These are phyloP conservation scores for Arachnopeziza araneosa DNA, from an alignment of 2,329 filamentous ascomycete species.

Conservation along the genomic window DNA sequence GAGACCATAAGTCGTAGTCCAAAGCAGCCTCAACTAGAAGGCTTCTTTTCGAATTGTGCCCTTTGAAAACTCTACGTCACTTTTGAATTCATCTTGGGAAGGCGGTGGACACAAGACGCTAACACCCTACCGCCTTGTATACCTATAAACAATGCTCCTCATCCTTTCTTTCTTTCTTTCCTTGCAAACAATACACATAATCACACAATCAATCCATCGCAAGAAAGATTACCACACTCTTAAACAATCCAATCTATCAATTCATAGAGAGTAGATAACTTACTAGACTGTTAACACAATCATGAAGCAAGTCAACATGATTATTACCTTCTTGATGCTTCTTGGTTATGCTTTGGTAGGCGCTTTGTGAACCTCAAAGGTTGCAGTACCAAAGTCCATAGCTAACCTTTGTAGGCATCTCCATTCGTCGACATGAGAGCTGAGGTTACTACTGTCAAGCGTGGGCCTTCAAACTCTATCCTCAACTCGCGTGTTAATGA, in stretches of 20 bases:
- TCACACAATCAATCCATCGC: too few species aligned
- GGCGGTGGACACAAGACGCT: too few species aligned
- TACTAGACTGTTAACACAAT: not conserved
- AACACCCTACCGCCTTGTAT: too few species aligned
- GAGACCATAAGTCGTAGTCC: too few species aligned
- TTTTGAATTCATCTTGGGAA: too few species aligned
- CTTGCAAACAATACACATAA: too few species aligned
- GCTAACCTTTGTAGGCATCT: not conserved
- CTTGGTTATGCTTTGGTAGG: not conserved
- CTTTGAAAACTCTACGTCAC: too few species aligned
- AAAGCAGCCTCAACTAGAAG: too few species aligned
- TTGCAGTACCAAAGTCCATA: not conserved
- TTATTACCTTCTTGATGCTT: not conserved
- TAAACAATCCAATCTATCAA: not conserved
- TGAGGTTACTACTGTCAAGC: not conserved
- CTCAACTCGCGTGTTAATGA: not conserved
- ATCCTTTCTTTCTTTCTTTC: too few species aligned
- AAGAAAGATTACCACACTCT: not conserved
- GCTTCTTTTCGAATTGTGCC: too few species aligned
- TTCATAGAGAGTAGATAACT: not conserved
- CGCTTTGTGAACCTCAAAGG: not conserved
- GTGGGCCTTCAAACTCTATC: not conserved
- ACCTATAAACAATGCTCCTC: too few species aligned
- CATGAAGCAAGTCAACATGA: not conserved
- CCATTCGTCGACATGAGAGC: not conserved